Base-by-base conservation (phyloP, 257 asterid genomes). In the Capsicum baccatum region DNA sequence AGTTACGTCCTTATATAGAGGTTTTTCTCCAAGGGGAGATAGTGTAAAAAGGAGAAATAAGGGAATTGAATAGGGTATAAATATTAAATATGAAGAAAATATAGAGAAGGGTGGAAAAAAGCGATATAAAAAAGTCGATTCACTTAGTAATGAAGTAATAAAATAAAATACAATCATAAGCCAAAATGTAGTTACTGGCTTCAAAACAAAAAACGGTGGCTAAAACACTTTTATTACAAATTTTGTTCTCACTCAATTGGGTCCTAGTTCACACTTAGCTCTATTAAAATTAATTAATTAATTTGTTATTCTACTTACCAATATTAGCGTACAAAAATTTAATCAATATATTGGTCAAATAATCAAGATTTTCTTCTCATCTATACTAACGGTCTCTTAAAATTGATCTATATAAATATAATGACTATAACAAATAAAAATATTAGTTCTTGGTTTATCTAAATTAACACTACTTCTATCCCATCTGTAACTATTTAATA, bases 151-250 rank as follows among this genome's bases (percentile, higher is more conserved):
- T 26, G 80, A 10, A 44, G 6, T 0, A 67, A 52, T n/a, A 35
- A 26, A 81, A 35, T 16, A 81, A 81, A 63, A 62, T 42, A 60
- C 58, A 81, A 81, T 90, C 89, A 91, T 90, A 87, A 87, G 90
- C 88, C 87, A 81, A 86, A 88, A 87, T 87, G 88, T 90, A 89
- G 94, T 90, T 89, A 88, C 90, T 50, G 79, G 86, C 92, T 91
- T 91, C 88, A 83, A 68, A 87, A 87, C 91, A 87, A 84, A 84
- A 63, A 85, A 83, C 81, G 84, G 84, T 59, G 63, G 84, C 87
- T 86, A 64, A 50, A 62, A 8, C 17, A 73, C 68, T 58, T 15
- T 48, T 62, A 14, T 68, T 62, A 15, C 42, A 66, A 8, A 54
- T 66, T 52, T 62, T 48, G 37, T 15, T 83, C 42, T 56, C 78